These are phyloP conservation scores for Rhizopogon roseolus DNA, from an alignment of 768 basidiomycete species.

Conservation along the genomic window DNA sequence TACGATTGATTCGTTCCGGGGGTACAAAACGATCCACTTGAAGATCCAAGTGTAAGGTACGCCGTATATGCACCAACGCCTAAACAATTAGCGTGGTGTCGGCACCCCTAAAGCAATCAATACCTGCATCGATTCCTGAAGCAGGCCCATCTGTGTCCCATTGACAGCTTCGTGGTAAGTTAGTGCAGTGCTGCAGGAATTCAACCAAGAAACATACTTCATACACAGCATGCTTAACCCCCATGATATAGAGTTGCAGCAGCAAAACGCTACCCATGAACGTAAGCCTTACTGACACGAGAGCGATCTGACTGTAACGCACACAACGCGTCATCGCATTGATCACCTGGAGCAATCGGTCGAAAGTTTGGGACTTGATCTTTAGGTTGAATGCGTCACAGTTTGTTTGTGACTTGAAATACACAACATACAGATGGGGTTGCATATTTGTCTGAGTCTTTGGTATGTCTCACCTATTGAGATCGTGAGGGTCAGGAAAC, in stretches of 20 bases:
- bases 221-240: slow-evolving; percentile 23
- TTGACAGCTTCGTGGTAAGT: slow-evolving; percentile 14
- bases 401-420: not conserved
- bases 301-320: not conserved
- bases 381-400: not conserved
- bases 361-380: slow-evolving; percentile 17
- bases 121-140: slow-evolving; percentile 12
- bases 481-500: not conserved
- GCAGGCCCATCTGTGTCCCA: slow-evolving; percentile 6
- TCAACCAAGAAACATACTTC: slow-evolving; percentile 11
- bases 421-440: slow-evolving; percentile 11
- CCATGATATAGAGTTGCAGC: slow-evolving; percentile 23
- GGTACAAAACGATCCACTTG: slow-evolving; percentile 2
- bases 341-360: slow-evolving; percentile 16
- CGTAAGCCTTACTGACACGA: not conserved
- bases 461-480: slow-evolving; percentile 18
- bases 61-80: slow-evolving; percentile 4
- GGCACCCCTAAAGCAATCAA: not conserved
- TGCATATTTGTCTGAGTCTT: slow-evolving; percentile 21
- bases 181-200: not conserved
- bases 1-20: slow-evolving; percentile 17
- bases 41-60: slow-evolving; percentile 2
- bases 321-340: slow-evolving; percentile 20
- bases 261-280: slow-evolving; percentile 13
- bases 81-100: not conserved